Evolutionary conservation across 2,329 filamentous ascomycete species (phyloP).

Genomic region (Amesomyces nigricolor): DNA sequence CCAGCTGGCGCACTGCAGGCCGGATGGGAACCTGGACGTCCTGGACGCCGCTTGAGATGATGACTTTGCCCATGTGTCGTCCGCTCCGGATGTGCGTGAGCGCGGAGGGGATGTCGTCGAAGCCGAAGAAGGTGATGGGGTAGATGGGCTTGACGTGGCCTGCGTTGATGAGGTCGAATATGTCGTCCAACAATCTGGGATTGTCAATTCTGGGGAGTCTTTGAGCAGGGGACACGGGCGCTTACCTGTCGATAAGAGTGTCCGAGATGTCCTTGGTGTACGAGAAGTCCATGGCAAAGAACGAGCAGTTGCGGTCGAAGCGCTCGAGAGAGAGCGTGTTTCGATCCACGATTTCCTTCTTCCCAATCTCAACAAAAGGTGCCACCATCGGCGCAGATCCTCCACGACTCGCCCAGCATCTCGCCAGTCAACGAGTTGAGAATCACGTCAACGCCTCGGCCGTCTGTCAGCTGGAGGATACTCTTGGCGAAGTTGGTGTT

Average conservation of each 20-base stretch:
- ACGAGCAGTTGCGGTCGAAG: constrained; percentile 21
- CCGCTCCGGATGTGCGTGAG: constrained; percentile 32
- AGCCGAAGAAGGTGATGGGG: constrained; percentile 28
- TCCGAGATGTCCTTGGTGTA: background rate
- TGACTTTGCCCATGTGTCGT: constrained; percentile 37
- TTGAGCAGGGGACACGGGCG: too few species aligned
- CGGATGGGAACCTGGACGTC: constrained; percentile 26
- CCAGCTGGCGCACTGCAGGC: constrained; percentile 16
- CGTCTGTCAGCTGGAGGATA: constrained; percentile 25
- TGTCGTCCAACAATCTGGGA: constrained; percentile 9
- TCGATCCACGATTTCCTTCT: constrained; percentile 21
- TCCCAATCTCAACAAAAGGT: constrained; percentile 30
- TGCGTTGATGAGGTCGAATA: constrained; percentile 20
- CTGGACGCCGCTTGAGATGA: constrained; percentile 26
- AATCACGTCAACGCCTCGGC: constrained; percentile 30
- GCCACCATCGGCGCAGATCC: constrained; percentile 30
- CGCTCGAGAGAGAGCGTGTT: constrained; percentile 22
- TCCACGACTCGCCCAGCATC: constrained; percentile 28
- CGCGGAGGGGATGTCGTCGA: constrained; percentile 28
- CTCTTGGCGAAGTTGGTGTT: constrained; percentile 28
- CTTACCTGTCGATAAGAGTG: background rate
- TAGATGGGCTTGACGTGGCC: constrained; percentile 29
- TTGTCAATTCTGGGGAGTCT: too few species aligned
- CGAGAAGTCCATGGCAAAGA: constrained; percentile 22
- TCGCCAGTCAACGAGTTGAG: constrained; percentile 29